phyloP scores from a whole-genome alignment of 768 basidiomycete genomes.

The Chalciporus piperatus region DNA sequence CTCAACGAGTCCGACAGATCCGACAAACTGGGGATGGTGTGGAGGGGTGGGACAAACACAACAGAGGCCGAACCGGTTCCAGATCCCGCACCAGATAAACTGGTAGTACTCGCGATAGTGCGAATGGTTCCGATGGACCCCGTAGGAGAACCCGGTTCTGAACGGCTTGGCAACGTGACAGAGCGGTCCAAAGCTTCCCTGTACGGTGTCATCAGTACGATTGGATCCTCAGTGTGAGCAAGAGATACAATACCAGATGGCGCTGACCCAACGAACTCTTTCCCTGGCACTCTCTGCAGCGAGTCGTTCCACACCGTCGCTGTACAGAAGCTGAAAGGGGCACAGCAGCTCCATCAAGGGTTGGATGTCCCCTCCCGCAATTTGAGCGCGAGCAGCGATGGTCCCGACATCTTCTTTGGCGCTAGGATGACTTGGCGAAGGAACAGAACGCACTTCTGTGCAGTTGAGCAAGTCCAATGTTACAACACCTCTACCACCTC shows the following conservation, averaged over 20 bases:
- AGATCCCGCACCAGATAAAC: conserved; percentile 30
- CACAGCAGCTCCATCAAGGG: conserved; percentile 71
- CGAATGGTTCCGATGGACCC: conserved; percentile 70
- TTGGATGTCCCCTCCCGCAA: conserved; percentile 37
- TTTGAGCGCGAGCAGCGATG: conserved; percentile 69
- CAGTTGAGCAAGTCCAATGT: conserved; percentile 86
- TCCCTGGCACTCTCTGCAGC: conserved; percentile 87
- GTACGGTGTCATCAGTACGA: conserved; percentile 3
- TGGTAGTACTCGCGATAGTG: conserved; percentile 48
- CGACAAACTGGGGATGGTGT: conserved; percentile 66
- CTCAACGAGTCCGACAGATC: conserved; percentile 54
- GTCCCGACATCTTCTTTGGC: conserved; percentile 87
- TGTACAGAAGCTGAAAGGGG: conserved; percentile 89
- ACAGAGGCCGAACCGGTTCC: conserved; percentile 64
- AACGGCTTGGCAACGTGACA: conserved; percentile 46
- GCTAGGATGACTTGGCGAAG: conserved; percentile 75
- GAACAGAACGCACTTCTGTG: conserved; percentile 78
- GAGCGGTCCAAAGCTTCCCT: conserved; percentile 81
- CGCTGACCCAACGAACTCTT: conserved; percentile 87
- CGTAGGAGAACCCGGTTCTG: conserved; percentile 42
- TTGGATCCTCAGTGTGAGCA: not conserved
- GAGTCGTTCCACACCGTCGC: conserved; percentile 84
- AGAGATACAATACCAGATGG: conserved; percentile 64
- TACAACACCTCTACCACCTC: conserved; percentile 81
- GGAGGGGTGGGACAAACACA: conserved; percentile 74